phyloP scores from a whole-genome alignment of 768 basidiomycete species.

The Suillus weaverae region DNA sequence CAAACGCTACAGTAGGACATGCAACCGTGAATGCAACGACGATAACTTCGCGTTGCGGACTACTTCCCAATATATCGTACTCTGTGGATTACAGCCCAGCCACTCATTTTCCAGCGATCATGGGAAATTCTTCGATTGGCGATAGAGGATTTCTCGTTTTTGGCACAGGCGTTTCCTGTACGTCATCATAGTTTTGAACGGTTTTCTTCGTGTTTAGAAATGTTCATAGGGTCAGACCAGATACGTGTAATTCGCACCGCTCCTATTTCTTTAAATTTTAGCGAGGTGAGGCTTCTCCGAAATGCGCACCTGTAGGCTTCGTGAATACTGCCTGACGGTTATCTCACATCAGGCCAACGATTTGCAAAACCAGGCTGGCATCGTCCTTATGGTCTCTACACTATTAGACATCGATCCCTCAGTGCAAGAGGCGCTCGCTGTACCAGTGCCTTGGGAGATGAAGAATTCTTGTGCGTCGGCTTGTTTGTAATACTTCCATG shows the following conservation, averaged over 20 bases:
- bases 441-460: background rate
- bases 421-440: background rate
- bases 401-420: background rate
- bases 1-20: background rate
- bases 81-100: no score
- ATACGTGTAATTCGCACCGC: background rate
- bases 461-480: background rate
- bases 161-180: background rate
- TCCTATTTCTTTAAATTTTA: background rate
- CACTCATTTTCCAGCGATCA: no score
- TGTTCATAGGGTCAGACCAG: background rate
- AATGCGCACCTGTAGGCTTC: no score
- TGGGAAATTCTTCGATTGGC: no score
- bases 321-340: background rate
- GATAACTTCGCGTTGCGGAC: background rate
- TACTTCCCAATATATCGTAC: conserved; percentile 4
- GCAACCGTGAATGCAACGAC: conserved; percentile 9
- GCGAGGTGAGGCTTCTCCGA: background rate
- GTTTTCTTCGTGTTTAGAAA: background rate
- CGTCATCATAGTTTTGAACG: background rate
- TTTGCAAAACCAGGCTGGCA: background rate
- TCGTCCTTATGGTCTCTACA: background rate
- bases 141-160: no score
- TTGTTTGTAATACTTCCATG: background rate
- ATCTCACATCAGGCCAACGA: no score